These are phyloP conservation scores for Solanum chacoense DNA, from an alignment of 305 asterid species.

Conservation along the genomic window DNA sequence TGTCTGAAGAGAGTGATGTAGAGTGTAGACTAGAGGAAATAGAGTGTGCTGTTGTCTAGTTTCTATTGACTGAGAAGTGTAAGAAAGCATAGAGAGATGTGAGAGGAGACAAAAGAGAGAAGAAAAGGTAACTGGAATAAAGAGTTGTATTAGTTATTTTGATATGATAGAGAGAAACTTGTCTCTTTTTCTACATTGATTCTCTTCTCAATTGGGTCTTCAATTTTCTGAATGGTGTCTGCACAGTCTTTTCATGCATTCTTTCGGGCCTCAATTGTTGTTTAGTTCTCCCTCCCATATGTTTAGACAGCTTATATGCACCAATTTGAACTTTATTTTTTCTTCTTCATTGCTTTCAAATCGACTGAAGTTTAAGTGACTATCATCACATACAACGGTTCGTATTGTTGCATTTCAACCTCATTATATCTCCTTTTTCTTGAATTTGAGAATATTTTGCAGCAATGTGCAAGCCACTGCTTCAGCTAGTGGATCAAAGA, in stretches of 20 bases:
- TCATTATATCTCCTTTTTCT: background rate
- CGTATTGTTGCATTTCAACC: background rate
- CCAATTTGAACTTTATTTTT: background rate
- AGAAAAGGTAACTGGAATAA: background rate
- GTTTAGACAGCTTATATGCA: background rate
- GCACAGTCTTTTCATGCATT: background rate
- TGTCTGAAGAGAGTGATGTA: background rate
- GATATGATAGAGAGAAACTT: background rate
- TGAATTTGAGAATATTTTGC: slow-evolving; percentile 9
- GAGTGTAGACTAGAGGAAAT: background rate
- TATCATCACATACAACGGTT: background rate
- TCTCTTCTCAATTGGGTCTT: background rate
- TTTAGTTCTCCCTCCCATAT: background rate
- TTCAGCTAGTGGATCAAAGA: slow-evolving; percentile 32
- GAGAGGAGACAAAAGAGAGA: background rate
- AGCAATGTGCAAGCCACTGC: slow-evolving; percentile 46
- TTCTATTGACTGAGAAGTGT: background rate
- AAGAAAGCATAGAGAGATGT: background rate
- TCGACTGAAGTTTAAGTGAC: background rate
- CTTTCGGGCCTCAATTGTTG: background rate
- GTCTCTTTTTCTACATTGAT: background rate
- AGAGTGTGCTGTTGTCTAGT: background rate
- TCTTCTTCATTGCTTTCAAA: background rate
- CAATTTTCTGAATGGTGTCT: background rate
- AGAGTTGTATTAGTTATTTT: background rate